A percentile compares a stretch with the other conserved stretches of the same genome.
Conservation (phyloP, 2,329 filamentous ascomycete genomes). For the Talaromyces sp. region DNA sequence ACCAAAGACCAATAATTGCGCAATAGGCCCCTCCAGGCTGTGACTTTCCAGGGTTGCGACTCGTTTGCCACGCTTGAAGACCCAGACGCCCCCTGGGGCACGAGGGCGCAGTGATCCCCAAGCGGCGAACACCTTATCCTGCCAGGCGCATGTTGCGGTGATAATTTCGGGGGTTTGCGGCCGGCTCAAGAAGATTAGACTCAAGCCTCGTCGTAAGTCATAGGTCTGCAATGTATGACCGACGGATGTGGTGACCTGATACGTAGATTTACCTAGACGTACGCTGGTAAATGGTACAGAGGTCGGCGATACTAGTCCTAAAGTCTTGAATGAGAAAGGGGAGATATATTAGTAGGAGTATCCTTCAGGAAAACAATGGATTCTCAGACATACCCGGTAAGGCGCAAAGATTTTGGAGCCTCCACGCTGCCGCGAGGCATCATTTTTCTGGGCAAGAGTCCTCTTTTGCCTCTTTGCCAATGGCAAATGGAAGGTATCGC, state of each 20-base stretch:
- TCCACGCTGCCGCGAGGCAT: slow-evolving; percentile 19
- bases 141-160: slow-evolving; percentile 85
- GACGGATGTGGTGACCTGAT: slow-evolving; percentile 95
- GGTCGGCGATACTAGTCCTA: slow-evolving; percentile 91
- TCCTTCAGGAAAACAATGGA: background rate
- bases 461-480: slow-evolving; percentile 78
- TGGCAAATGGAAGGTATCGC: slow-evolving; percentile 62
- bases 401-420: slow-evolving; percentile 88
- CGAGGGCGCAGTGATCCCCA: slow-evolving; percentile 67
- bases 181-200: slow-evolving; percentile 88
- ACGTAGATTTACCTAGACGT: slow-evolving; percentile 88
- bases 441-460: slow-evolving; percentile 39
- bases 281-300: slow-evolving; percentile 85
- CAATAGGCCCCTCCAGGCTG: slow-evolving; percentile 68
- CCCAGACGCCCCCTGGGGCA: slow-evolving; percentile 70
- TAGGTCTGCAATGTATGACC: slow-evolving; percentile 92
- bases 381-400: slow-evolving; percentile 69
- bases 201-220: slow-evolving; percentile 85
- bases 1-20: slow-evolving; percentile 79
- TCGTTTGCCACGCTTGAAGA: slow-evolving; percentile 89
- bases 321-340: slow-evolving; percentile 62
- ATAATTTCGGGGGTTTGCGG: slow-evolving; percentile 86
- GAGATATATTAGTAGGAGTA: background rate
- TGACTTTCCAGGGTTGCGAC: slow-evolving; percentile 74
- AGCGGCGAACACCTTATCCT: slow-evolving; percentile 82